These are phyloP conservation scores for Closterium sp. DNA, from an alignment of 139 green algal species.

Conservation along the genomic window DNA sequence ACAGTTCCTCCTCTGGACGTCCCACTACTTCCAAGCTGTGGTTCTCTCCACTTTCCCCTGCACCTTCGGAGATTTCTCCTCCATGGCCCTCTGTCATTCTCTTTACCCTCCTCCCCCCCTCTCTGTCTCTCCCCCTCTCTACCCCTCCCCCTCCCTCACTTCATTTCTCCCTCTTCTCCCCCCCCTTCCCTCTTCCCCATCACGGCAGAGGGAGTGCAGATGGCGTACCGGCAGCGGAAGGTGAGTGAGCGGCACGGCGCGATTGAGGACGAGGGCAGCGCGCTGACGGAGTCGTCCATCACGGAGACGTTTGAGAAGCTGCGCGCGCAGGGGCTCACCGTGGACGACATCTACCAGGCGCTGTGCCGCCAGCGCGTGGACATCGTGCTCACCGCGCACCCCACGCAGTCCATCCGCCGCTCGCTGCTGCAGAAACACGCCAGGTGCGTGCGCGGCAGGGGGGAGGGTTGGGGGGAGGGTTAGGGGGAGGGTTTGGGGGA, in stretches of 20 bases:
- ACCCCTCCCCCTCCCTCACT: too few relatives aligned
- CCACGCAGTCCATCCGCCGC: conserved; percentile 87
- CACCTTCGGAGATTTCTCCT: too few relatives aligned
- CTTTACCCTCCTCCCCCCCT: too few relatives aligned
- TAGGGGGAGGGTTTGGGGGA: background rate
- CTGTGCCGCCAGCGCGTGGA: conserved; percentile 48
- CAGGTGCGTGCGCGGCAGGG: background rate
- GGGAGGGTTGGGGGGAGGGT: background rate
- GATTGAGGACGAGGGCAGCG: conserved; percentile 35
- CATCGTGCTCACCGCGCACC: conserved; percentile 75
- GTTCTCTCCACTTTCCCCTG: too few relatives aligned
- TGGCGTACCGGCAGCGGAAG: conserved; percentile 6
- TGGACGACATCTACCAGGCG: background rate
- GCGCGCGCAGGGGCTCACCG: conserved; percentile 28
- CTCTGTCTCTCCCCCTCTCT: background rate
- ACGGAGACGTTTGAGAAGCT: conserved; percentile 49
- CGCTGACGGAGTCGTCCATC: conserved; percentile 44
- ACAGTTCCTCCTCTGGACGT: too few relatives aligned
- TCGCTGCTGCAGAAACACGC: conserved; percentile 61
- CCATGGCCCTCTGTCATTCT: too few relatives aligned
- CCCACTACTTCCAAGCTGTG: too few relatives aligned
- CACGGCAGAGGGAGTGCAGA: conserved; percentile 40
- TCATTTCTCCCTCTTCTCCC: too few relatives aligned
- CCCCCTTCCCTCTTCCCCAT: background rate
- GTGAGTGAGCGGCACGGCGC: conserved; percentile 1